Base-by-base conservation (phyloP, 2,329 filamentous ascomycete species). In the Dactylellina cionopaga region DNA sequence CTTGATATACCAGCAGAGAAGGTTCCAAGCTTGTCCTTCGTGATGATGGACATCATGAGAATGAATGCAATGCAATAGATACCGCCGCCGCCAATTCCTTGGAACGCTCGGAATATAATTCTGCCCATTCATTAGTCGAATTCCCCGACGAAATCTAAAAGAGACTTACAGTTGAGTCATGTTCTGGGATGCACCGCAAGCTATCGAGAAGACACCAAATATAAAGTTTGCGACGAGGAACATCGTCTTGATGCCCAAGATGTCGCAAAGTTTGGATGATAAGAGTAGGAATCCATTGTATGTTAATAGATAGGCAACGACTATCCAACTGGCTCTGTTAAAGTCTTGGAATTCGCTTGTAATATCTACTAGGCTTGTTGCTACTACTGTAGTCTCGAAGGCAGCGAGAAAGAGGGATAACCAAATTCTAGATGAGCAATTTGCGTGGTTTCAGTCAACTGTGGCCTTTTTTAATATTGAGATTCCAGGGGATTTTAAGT, bases 371-470 rank as follows among this genome's bases (percentile, higher is more conserved):
- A 85, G 77, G 5, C 83, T 81, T 0, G 84, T 85, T 77, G 81
- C 83, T n/a, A 85, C 83, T 24, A 85, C 85, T 2, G 83, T 84
- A 5, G 81, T 83, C 68, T 85, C 84, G 2, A 84, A 77, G 0
- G 80, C 81, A 0, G 83, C 82, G 1, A 85, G 78, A 37, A 85
- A 80, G 2, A 83, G 77, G 2, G 66, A 64, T 52, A 71, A 29
- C 66, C 66, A 71, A 37, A 71, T 71, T 25, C 66, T 71, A 29
- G 33, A 27, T 10, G 13, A 17, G 13, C 27, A 43, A 41, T 27
- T 44, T 47, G 25, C 19, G 10, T 52, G 17, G 22, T 51, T 59
- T 71, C 25, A 52, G 58, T 70, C 56, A 70, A 70, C 65, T 69
- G 56, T 71, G 66, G 51, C 59, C 65, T 62, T 37, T 62, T 64